Conservation (phyloP, 139 green algal genomes). For the Parachlorella kessleri region DNA sequence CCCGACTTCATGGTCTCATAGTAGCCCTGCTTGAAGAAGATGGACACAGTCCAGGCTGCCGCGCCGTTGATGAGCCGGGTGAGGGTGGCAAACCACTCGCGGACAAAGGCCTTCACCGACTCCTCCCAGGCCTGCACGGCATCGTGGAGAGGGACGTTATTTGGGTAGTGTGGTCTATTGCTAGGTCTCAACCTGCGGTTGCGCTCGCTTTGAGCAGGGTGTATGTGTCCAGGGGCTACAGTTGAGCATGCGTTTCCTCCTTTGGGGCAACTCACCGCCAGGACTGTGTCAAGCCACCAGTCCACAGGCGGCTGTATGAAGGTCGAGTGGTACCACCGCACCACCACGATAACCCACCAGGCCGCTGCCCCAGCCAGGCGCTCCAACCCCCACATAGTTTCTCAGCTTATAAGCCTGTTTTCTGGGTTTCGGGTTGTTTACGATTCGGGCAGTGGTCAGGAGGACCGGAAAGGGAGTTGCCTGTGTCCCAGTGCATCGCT, state of each 20-base stretch:
- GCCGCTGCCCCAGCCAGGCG: conserved; percentile 7
- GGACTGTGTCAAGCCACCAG: conserved; percentile 45
- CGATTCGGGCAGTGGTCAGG: too few species aligned
- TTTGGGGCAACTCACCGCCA: too few species aligned
- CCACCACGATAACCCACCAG: conserved; percentile 24
- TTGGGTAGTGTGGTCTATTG: too few species aligned
- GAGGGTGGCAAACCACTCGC: conserved; percentile 40
- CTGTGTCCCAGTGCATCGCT: too few species aligned
- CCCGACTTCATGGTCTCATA: neutral
- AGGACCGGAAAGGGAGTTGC: too few species aligned
- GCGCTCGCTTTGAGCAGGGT: too few species aligned
- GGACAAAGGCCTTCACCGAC: conserved; percentile 49
- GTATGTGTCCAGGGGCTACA: too few species aligned
- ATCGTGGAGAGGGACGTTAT: too few species aligned
- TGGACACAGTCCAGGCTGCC: conserved; percentile 19
- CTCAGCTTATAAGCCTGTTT: too few species aligned
- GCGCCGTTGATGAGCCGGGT: conserved; percentile 47
- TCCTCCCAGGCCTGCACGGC: conserved; percentile 61
- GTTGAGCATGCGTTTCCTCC: too few species aligned
- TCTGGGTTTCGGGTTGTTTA: too few species aligned
- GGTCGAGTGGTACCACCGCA: conserved; percentile 12
- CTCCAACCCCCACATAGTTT: neutral
- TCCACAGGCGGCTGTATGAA: conserved; percentile 31
- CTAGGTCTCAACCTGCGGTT: too few species aligned
- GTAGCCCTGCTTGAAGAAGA: conserved; percentile 19